A percentile compares a stretch with the other conserved stretches of the same genome.
Evolutionary conservation across 2,329 filamentous ascomycete genomes (phyloP).

Genomic region (Colletotrichum viniferum): DNA sequence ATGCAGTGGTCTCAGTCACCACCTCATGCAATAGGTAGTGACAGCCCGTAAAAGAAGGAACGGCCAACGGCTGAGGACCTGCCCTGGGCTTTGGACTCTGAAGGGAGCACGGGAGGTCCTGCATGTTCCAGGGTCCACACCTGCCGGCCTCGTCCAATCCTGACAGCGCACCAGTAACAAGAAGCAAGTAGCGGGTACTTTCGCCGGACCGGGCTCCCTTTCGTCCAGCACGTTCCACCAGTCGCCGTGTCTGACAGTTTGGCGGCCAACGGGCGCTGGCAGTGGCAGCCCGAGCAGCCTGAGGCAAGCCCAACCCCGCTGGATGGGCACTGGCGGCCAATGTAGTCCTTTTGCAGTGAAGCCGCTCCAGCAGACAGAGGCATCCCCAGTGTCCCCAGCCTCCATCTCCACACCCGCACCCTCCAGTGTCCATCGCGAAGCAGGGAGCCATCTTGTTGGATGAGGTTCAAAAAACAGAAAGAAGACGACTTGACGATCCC

Average conservation of each 20-base stretch:
- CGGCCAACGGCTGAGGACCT: background rate
- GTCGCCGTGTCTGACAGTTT: background rate
- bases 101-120: background rate
- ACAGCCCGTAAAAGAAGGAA: too few relatives aligned
- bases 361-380: background rate
- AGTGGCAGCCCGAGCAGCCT: background rate
- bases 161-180: background rate
- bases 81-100: background rate
- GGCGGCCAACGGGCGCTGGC: background rate
- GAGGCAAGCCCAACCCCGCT: constrained; percentile 10
- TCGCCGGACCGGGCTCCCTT: background rate
- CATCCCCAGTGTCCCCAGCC: too few relatives aligned
- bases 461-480: background rate
- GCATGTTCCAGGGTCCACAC: background rate
- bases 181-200: background rate
- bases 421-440: background rate
- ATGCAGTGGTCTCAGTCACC: background rate
- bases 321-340: background rate
- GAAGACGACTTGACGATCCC: background rate
- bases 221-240: background rate
- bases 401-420: background rate
- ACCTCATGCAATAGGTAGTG: too few relatives aligned
- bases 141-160: background rate
- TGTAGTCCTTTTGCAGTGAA: constrained; percentile 3
- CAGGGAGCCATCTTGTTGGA: background rate